phyloP scores from a whole-genome alignment of 2,329 filamentous ascomycete genomes.

The Lomentospora prolificans region DNA sequence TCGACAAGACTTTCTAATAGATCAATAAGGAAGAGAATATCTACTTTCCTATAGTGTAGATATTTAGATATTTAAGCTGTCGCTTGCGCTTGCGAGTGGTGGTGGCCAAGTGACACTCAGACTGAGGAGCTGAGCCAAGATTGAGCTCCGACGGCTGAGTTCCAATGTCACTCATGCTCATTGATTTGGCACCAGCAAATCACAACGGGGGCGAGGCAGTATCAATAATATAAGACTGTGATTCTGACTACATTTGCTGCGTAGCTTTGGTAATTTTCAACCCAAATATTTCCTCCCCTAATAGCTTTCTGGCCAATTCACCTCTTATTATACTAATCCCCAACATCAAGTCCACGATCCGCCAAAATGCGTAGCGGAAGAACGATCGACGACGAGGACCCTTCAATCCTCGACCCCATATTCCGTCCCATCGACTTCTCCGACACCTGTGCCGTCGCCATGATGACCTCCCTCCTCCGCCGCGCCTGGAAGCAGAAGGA shows the following conservation, averaged over 20 bases:
- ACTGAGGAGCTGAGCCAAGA: too few relatives aligned
- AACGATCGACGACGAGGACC: background rate
- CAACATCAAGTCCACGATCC: background rate
- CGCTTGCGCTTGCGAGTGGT: too few relatives aligned
- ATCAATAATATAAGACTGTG: background rate
- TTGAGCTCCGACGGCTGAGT: background rate
- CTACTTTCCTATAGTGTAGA: too few relatives aligned
- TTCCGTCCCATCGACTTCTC: background rate
- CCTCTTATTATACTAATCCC: too few relatives aligned
- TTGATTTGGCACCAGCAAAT: background rate
- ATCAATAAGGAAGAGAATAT: too few relatives aligned
- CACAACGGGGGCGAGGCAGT: background rate
- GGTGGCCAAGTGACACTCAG: too few relatives aligned
- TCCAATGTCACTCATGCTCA: background rate
- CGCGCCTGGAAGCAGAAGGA: background rate
- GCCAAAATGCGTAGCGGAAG: background rate
- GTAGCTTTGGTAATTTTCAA: background rate
- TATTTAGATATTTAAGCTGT: too few relatives aligned
- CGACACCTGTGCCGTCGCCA: background rate
- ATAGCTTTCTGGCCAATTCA: too few relatives aligned
- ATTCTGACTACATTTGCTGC: background rate
- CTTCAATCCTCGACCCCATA: background rate
- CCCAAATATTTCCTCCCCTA: too few relatives aligned
- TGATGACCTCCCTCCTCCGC: background rate
- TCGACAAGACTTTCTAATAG: too few relatives aligned